These are phyloP conservation scores for Gillenia trifoliata DNA, from an alignment of 306 rosid species.

Conservation along the genomic window DNA sequence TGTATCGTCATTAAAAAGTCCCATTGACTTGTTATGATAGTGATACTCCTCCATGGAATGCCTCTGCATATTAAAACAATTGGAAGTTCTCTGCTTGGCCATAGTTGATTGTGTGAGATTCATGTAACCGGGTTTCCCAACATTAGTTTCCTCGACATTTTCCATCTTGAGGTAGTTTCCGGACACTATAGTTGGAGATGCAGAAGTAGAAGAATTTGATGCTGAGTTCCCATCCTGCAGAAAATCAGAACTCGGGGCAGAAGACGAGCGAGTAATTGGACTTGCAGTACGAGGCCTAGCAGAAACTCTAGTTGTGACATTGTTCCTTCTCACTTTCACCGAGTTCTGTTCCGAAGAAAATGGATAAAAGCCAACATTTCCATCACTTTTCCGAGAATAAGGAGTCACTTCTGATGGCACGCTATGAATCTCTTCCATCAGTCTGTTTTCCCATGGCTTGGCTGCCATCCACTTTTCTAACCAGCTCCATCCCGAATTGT, in stretches of 20 bases:
- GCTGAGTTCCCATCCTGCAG: constrained; percentile 48
- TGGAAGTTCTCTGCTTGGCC: constrained; percentile 50
- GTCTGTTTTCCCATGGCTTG: constrained; percentile 71
- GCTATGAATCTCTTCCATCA: constrained; percentile 35
- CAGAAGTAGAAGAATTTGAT: constrained; percentile 41
- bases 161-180: constrained; percentile 26
- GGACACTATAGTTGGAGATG: constrained; percentile 36
- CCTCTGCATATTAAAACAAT: constrained; percentile 32
- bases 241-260: constrained; percentile 54
- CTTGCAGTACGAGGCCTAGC: constrained; percentile 32
- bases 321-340: constrained; percentile 46
- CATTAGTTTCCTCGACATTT: constrained; percentile 21
- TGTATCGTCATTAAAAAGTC: constrained; percentile 38
- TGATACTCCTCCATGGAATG: constrained; percentile 41
- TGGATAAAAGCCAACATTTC: constrained; percentile 22
- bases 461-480: constrained; percentile 71
- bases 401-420: constrained; percentile 41
- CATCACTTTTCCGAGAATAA: constrained; percentile 37
- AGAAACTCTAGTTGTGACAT: constrained; percentile 50
- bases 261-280: constrained; percentile 54
- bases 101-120: constrained; percentile 57
- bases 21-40: constrained; percentile 30
- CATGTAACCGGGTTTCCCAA: constrained; percentile 53
- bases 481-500: constrained; percentile 47
- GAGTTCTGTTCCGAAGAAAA: constrained; percentile 32